These are phyloP conservation scores for Gigaspora rosea DNA, from an alignment of 192 early-diverging fungal genomes.

Conservation along the genomic window DNA sequence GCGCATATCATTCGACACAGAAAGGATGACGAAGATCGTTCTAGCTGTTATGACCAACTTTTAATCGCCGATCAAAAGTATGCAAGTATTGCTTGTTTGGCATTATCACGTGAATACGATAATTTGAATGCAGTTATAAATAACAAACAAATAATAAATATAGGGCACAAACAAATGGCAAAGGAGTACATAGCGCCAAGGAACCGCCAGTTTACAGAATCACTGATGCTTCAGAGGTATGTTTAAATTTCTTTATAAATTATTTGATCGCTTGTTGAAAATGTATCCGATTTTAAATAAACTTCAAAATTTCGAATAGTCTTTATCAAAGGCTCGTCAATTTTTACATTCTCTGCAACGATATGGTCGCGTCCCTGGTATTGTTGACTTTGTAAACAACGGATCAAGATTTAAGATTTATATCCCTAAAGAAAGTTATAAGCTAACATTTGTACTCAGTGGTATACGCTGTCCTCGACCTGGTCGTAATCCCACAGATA, in stretches of 20 bases:
- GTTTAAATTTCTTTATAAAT: neutral
- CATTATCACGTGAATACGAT: no score
- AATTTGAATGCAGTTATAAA: no score
- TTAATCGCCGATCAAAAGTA: conserved; percentile 75
- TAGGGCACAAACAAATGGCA: conserved; percentile 62
- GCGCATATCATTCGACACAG: conserved; percentile 81
- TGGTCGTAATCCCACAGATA: conserved; percentile 66
- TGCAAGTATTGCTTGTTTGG: no score
- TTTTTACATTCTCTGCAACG: conserved; percentile 86
- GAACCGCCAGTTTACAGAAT: conserved; percentile 72
- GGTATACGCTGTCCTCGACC: conserved; percentile 85
- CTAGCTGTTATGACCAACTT: conserved; percentile 83
- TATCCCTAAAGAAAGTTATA: conserved; percentile 83
- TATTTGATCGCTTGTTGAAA: neutral
- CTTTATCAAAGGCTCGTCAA: conserved; percentile 77
- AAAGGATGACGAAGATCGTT: conserved; percentile 84
- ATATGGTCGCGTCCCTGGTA: conserved; percentile 69
- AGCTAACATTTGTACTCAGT: conserved; percentile 82
- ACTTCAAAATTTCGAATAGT: conserved; percentile 43
- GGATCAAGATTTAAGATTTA: conserved; percentile 83
- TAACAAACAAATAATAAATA: no score
- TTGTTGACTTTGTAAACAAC: conserved; percentile 86
- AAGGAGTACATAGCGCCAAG: conserved; percentile 87
- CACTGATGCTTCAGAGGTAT: conserved; percentile 77
- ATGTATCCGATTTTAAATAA: neutral